Conservation (phyloP, 768 basidiomycete genomes). For the Leccinum aurantiacum region DNA sequence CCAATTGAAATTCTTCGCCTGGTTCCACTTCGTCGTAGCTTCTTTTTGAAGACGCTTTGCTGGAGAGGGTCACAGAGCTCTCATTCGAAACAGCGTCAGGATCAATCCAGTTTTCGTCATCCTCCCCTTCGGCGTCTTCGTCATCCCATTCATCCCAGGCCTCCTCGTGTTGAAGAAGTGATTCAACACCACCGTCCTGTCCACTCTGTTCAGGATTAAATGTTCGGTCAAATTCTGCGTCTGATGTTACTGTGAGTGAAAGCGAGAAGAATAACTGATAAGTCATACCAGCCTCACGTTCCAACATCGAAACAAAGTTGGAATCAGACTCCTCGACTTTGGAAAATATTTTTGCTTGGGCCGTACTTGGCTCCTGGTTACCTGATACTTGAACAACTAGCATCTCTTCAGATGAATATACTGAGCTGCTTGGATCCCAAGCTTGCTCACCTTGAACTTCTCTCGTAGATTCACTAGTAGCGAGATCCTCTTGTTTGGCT, state of each 20-base stretch:
- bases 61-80: conserved; percentile 57
- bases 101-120: conserved; percentile 45
- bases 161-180: conserved; percentile 13
- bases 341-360: conserved; percentile 7
- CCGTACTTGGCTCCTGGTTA: conserved; percentile 15
- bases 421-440: background rate
- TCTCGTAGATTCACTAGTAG: conserved; percentile 5
- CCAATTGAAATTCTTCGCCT: conserved; percentile 37
- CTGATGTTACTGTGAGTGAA: conserved; percentile 14
- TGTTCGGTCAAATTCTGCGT: conserved; percentile 30
- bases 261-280: background rate
- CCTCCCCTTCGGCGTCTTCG: conserved; percentile 47
- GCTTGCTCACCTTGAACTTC: conserved; percentile 14
- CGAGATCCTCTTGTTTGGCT: conserved; percentile 11
- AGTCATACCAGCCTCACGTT: conserved; percentile 32
- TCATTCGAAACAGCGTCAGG: conserved; percentile 49
- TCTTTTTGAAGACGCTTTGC: conserved; percentile 52
- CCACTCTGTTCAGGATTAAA: conserved; percentile 17
- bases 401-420: conserved; percentile 4
- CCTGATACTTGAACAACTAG: conserved; percentile 8
- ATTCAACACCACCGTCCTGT: conserved; percentile 21
- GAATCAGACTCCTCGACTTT: conserved; percentile 31
- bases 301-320: conserved; percentile 26
- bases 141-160: conserved; percentile 35
- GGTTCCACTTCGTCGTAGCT: conserved; percentile 47